Evolutionary conservation across 192 early-diverging fungal genomes (phyloP), one percentile per base, ranked within the genome.

Genomic region (Entomortierella beljakovae): DNA sequence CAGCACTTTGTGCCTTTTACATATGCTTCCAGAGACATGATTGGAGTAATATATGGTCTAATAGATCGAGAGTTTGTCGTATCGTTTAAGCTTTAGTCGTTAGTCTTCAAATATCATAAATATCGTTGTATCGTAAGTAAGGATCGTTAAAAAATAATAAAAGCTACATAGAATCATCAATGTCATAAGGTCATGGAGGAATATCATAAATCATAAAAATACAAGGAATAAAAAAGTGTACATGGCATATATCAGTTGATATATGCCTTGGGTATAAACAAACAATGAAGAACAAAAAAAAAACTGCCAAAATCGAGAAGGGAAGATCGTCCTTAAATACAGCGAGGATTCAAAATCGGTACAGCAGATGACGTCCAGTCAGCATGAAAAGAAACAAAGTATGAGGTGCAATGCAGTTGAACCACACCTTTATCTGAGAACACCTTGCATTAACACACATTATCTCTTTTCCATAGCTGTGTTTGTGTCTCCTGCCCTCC

Each of bases 1-100:
- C 96, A 98, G 40, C 95, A 96, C 61, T 85, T 85, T 68, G 89
- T 90, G 32, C 91, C 93, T 56, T 89, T 88, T 51, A 86, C 86
- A 82, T 89, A 93, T 34, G 90, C 84, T 34, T 92, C 91, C 58
- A 93, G 74, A 58, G 83, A 70, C 75, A 79, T 79, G 38, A 37
- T 54, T 70, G 50, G 28, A 18, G 32, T 20, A 48, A 57, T 23
- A 50, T 59, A 34, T 48, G n/a, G 32, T 54, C 59, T 71, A 61
- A 16, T 5, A n/a, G 52, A 15, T 33, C 9, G 18, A 11, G 31
- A n/a, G 43, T 33, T 25, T 37, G 31, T 46, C 49, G 66, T 28
- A 37, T 9, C 50, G 32, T 70, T 26, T 46, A 61, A 32, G 52
- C 20, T 51, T 59, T 33, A 61, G 68, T 29, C 59, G 28, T 52